Conservation (phyloP, 768 basidiomycete species). For the Omphalotus guepiniiformis region DNA sequence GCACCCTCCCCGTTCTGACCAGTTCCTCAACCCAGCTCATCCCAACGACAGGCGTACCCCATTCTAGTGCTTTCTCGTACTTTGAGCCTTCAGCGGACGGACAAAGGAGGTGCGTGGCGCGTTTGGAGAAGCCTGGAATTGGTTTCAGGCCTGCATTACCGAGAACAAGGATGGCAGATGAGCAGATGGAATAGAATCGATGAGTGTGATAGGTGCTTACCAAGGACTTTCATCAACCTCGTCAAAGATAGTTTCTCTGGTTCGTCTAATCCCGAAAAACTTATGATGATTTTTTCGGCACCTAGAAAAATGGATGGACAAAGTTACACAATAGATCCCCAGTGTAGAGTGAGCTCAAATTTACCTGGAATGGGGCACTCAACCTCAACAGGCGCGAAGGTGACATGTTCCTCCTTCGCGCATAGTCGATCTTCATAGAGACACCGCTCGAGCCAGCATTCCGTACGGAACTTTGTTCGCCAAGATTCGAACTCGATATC, state of each 20-base stretch:
- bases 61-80: constrained; percentile 72
- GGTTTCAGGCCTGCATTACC: constrained; percentile 47
- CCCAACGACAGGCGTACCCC: constrained; percentile 71
- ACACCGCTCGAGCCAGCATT: constrained; percentile 92
- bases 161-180: not conserved
- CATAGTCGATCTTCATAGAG: constrained; percentile 74
- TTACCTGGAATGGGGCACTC: constrained; percentile 58
- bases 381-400: constrained; percentile 63
- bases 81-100: constrained; percentile 68
- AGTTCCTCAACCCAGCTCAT: constrained; percentile 67
- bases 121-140: constrained; percentile 56
- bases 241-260: constrained; percentile 63
- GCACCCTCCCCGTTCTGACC: constrained; percentile 47
- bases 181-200: not conserved
- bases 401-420: constrained; percentile 59
- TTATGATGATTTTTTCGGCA: constrained; percentile 40
- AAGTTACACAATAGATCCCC: constrained; percentile 13
- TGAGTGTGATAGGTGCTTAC: constrained; percentile 33
- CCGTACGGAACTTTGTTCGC: constrained; percentile 72
- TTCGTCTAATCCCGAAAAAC: constrained; percentile 73
- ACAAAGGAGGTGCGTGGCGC: constrained; percentile 79
- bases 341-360: too few species aligned
- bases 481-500: too few species aligned
- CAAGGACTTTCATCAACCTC: constrained; percentile 64
- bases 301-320: not conserved